Evolutionary conservation across 2,329 filamentous ascomycete genomes (phyloP).

Genomic region (Blastomyces parvus): DNA sequence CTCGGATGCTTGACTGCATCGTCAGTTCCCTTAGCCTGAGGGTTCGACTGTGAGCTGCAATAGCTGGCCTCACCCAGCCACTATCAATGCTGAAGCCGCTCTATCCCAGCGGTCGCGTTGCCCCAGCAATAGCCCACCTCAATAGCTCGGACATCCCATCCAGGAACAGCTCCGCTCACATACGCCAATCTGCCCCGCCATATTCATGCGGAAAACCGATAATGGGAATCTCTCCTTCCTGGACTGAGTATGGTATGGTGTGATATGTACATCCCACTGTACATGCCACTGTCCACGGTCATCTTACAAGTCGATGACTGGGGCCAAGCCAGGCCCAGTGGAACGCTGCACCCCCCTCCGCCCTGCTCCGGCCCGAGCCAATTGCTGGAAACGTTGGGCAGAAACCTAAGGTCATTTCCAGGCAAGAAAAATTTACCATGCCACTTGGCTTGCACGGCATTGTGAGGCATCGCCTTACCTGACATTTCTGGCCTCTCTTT

Average conservation of each 20-base stretch:
- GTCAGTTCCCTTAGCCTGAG: not conserved
- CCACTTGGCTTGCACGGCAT: conserved; percentile 5
- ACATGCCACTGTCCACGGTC: not conserved
- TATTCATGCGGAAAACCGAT: not conserved
- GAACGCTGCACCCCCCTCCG: conserved; percentile 11
- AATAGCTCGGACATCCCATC: not conserved
- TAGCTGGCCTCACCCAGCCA: not conserved
- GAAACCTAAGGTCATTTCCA: conserved; percentile 8
- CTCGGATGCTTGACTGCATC: not conserved
- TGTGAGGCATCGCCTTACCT: conserved; percentile 7
- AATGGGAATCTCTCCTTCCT: not conserved
- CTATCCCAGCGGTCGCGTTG: not conserved
- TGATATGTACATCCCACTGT: not conserved
- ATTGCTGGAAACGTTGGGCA: conserved; percentile 14
- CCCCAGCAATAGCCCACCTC: not conserved
- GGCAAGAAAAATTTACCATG: conserved; percentile 1
- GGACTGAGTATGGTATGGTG: not conserved
- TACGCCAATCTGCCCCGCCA: not conserved
- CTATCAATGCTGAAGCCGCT: not conserved
- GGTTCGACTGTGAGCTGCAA: not conserved
- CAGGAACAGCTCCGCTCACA: not conserved
- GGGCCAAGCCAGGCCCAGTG: conserved; percentile 4
- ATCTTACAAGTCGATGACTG: not conserved
- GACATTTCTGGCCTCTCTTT: not conserved
- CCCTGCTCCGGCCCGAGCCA: conserved; percentile 11